Evolutionary conservation across 2,329 filamentous ascomycete genomes (phyloP).

Genomic region (Colletotrichum navitas): DNA sequence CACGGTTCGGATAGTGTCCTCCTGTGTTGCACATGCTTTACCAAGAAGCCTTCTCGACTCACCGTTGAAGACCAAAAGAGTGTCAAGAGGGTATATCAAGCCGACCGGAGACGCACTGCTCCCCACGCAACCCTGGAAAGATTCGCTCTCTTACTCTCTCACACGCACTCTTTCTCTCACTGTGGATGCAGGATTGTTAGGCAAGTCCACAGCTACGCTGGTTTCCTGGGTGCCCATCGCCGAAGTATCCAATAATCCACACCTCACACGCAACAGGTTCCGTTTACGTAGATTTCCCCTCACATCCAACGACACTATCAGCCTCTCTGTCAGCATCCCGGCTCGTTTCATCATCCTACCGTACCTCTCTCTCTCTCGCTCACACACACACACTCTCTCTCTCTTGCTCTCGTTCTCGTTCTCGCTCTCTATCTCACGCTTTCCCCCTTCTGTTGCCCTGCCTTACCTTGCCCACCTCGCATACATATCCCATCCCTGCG

Average conservation of each 20-base stretch:
- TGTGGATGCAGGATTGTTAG: not conserved
- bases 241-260: constrained; percentile 6
- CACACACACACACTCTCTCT: not conserved
- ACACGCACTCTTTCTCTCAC: not conserved
- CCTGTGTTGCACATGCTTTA: not conserved
- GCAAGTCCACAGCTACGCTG: not conserved
- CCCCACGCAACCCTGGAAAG: not conserved
- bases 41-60: not conserved
- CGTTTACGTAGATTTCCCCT: constrained; percentile 8
- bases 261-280: not conserved
- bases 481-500: constrained; percentile 4
- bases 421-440: not conserved
- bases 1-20: not conserved
- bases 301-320: constrained; percentile 6
- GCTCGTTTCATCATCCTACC: not conserved
- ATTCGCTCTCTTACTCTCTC: not conserved
- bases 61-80: not conserved
- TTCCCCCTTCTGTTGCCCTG: not conserved
- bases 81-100: not conserved
- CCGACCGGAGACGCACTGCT: not conserved
- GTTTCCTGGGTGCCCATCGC: not conserved
- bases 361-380: not conserved
- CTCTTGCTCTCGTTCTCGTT: not conserved
- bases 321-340: not conserved
- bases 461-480: not conserved